phyloP scores from a whole-genome alignment of 805 yeast species.

The Metschnikowia aberdeeniae region DNA sequence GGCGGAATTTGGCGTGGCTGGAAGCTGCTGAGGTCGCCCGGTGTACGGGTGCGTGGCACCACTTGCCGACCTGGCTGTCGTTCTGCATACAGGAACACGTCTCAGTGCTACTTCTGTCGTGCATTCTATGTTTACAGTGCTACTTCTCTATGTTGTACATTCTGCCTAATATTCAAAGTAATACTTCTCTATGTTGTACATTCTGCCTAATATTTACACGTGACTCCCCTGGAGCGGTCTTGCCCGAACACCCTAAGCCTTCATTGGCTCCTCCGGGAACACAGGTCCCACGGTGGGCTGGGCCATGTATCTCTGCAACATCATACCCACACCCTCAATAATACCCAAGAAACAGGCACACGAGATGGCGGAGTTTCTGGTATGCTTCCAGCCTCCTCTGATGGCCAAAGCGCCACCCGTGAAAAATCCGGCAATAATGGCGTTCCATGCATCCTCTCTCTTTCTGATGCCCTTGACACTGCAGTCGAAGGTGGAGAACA shows the following conservation, averaged over 20 bases:
- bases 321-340: conserved; percentile 96
- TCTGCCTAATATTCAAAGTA: too few relatives aligned
- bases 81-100: too few relatives aligned
- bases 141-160: too few relatives aligned
- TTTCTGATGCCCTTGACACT: conserved; percentile 91
- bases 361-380: conserved; percentile 92
- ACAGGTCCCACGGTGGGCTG: conserved; percentile 53
- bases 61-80: background rate
- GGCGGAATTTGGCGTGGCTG: background rate
- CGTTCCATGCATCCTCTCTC: conserved; percentile 98
- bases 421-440: conserved; percentile 95
- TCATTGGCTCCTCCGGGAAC: conserved; percentile 41
- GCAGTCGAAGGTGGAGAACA: conserved; percentile 94
- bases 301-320: conserved; percentile 88
- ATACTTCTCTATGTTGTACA: background rate
- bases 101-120: too few relatives aligned
- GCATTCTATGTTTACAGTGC: too few relatives aligned
- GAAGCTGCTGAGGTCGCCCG: background rate
- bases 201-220: conserved; percentile 8
- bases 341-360: conserved; percentile 97
- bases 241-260: conserved; percentile 24
- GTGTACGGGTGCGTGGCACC: conserved; percentile 1
- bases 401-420: conserved; percentile 97
- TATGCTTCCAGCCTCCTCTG: conserved; percentile 98
- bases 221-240: conserved; percentile 9